A percentile compares a stretch with the other conserved stretches of the same genome.
Conservation (phyloP, 441 rosid genomes). For the Capsella rubella region DNA sequence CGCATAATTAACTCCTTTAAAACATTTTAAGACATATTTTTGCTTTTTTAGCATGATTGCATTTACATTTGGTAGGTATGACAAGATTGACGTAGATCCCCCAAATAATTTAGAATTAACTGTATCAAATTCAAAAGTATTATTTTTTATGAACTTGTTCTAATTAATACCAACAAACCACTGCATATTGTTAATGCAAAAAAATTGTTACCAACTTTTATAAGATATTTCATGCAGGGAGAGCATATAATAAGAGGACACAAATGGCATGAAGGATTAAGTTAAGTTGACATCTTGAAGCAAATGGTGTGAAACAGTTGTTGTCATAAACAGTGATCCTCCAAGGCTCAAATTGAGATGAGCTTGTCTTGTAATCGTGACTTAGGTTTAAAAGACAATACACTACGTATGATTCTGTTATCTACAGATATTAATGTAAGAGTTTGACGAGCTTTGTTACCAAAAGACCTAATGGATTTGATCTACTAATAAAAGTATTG, state of each 20-base stretch:
- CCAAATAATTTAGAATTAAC: background rate
- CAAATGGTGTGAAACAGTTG: background rate
- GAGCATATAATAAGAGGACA: too few species aligned
- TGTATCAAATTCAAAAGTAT: background rate
- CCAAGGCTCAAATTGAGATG: background rate
- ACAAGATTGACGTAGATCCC: conserved; percentile 26
- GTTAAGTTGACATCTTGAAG: background rate
- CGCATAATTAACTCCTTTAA: background rate
- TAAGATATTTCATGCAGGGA: too few species aligned
- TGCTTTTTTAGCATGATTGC: conserved; percentile 17
- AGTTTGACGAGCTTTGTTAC: background rate
- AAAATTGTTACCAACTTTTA: background rate
- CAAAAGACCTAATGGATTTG: background rate
- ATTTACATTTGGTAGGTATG: conserved; percentile 36
- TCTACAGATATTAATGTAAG: background rate
- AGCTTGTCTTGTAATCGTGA: background rate
- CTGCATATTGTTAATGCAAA: background rate
- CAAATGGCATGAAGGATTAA: background rate
- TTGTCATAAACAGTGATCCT: background rate
- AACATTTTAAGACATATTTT: background rate
- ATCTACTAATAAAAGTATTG: too few species aligned
- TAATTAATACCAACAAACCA: background rate
- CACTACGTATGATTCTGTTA: background rate
- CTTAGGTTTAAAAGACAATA: background rate
- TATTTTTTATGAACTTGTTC: background rate